Percentiles rank a stretch among this genome's conserved stretches.
These are phyloP conservation scores for Colletotrichum lindemuthianum DNA, from an alignment of 2,329 filamentous ascomycete species.

Conservation along the genomic window DNA sequence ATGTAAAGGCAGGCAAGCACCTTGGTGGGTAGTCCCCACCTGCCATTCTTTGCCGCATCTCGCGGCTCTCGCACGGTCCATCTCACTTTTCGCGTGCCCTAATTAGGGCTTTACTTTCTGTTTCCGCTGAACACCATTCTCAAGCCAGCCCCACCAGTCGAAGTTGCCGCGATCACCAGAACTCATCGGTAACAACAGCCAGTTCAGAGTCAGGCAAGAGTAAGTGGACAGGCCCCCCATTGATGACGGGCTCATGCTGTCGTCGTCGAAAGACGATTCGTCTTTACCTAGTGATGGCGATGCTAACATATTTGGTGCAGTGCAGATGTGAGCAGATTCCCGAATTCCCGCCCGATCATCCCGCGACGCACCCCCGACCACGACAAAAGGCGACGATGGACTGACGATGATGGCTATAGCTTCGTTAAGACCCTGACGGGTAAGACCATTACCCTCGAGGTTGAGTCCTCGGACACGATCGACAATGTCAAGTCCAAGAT, in stretches of 20 bases:
- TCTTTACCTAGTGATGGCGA: constrained; percentile 3
- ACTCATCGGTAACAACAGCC: constrained; percentile 45
- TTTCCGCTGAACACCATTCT: constrained; percentile 30
- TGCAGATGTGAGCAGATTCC: constrained; percentile 83
- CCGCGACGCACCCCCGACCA: constrained; percentile 33
- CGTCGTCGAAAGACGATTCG: neutral
- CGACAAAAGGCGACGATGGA: constrained; percentile 36
- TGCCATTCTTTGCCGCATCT: neutral
- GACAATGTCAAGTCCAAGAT: constrained; percentile 99
- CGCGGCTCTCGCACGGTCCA: constrained; percentile 2
- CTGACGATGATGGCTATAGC: constrained; percentile 61
- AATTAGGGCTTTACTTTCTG: constrained; percentile 33
- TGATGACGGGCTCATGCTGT: constrained; percentile 8
- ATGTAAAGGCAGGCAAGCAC: neutral
- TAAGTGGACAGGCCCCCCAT: constrained; percentile 53
- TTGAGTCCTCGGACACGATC: constrained; percentile 98
- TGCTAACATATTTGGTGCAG: constrained; percentile 57
- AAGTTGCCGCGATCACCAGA: constrained; percentile 32
- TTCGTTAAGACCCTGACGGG: constrained; percentile 99
- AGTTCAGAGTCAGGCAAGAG: constrained; percentile 65
- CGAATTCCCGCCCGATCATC: constrained; percentile 22
- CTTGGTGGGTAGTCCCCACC: neutral
- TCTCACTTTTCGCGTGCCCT: constrained; percentile 29
- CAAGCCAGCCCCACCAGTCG: constrained; percentile 31
- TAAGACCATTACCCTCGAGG: constrained; percentile 99